Evolutionary conservation across 1,139 yeast species (phyloP).

Genomic region (Diutina neorugosa): DNA sequence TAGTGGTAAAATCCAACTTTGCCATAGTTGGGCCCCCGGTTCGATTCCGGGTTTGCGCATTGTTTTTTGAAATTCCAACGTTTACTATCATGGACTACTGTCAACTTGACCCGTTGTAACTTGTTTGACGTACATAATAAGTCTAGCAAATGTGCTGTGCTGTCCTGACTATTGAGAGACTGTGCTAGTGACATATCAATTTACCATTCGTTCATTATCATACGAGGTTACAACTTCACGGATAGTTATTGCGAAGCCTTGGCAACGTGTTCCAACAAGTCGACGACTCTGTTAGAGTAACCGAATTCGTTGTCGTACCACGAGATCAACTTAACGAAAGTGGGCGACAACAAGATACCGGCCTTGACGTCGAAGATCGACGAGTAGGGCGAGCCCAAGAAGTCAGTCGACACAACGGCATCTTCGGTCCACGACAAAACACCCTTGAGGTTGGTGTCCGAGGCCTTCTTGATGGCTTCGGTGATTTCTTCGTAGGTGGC

Average conservation of each 20-base stretch:
- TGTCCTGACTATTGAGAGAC: background rate
- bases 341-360: slow-evolving; percentile 72
- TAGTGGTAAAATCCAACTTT: background rate
- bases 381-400: slow-evolving; percentile 67
- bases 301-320: slow-evolving; percentile 92
- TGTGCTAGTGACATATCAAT: background rate
- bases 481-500: slow-evolving; percentile 69
- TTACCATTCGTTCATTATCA: background rate
- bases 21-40: background rate
- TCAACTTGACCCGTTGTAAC: too few species aligned
- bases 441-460: slow-evolving; percentile 65
- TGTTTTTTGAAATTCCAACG: too few species aligned
- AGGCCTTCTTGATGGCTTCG: slow-evolving; percentile 56
- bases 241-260: slow-evolving; percentile 14
- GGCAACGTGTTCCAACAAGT: slow-evolving; percentile 69
- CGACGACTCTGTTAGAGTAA: slow-evolving; percentile 87
- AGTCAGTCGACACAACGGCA: slow-evolving; percentile 78
- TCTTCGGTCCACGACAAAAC: slow-evolving; percentile 76
- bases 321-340: slow-evolving; percentile 74
- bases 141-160: too few species aligned
- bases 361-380: slow-evolving; percentile 80
- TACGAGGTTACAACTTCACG: background rate
- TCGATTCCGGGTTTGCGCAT: background rate
- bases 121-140: too few species aligned
- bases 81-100: too few species aligned